These are phyloP conservation scores for Cercospora sesami DNA, from an alignment of 2,329 filamentous ascomycete species.

Conservation along the genomic window DNA sequence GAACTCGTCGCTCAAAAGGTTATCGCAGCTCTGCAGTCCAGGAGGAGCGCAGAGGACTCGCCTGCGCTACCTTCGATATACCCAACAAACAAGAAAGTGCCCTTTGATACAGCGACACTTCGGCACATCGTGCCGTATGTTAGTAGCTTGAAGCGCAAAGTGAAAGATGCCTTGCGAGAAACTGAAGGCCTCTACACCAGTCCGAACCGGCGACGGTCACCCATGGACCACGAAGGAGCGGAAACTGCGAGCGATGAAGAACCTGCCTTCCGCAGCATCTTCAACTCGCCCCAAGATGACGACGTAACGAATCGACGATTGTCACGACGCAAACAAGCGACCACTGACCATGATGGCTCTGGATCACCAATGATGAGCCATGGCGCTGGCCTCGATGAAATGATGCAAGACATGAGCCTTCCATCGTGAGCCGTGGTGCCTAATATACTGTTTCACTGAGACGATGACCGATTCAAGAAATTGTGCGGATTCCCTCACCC, in stretches of 20 bases:
- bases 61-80: conserved; percentile 29
- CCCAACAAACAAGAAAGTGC: conserved; percentile 56
- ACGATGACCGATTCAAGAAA: background rate
- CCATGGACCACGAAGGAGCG: background rate
- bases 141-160: conserved; percentile 49
- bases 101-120: conserved; percentile 65
- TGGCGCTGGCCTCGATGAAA: conserved; percentile 20
- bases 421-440: conserved; percentile 10
- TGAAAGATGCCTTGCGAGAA: conserved; percentile 50
- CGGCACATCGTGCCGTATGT: conserved; percentile 61
- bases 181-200: conserved; percentile 51
- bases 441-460: conserved; percentile 1
- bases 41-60: conserved; percentile 33
- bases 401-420: conserved; percentile 25
- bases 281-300: conserved; percentile 33
- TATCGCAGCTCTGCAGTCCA: conserved; percentile 58
- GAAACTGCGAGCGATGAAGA: conserved; percentile 28
- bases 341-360: conserved; percentile 34
- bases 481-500: background rate
- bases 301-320: conserved; percentile 25
- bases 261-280: conserved; percentile 40
- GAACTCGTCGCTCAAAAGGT: conserved; percentile 62
- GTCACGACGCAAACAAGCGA: conserved; percentile 30
- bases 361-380: conserved; percentile 20
- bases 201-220: conserved; percentile 35